Evolutionary conservation across 2,329 filamentous ascomycete species (phyloP).

Genomic region (Aureobasidium sp.): DNA sequence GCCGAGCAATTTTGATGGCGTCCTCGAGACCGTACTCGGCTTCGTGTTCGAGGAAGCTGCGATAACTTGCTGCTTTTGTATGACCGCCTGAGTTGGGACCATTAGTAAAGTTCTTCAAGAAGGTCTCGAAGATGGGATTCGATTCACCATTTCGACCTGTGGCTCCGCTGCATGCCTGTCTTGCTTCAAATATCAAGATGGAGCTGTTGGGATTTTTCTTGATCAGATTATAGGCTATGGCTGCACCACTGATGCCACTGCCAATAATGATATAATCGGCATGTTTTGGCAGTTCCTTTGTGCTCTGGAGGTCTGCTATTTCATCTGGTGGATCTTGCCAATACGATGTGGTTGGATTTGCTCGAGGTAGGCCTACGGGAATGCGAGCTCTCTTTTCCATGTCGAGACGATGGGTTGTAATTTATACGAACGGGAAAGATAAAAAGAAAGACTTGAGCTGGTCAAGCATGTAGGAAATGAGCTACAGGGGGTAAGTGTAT

Average conservation of each 20-base stretch:
- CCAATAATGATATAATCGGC: constrained; percentile 35
- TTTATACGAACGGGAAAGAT: too few species aligned
- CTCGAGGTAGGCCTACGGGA: constrained; percentile 24
- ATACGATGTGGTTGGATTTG: constrained; percentile 33
- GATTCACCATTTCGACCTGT: constrained; percentile 34
- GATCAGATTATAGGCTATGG: constrained; percentile 33
- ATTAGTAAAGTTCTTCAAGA: background rate
- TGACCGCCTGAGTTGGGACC: constrained; percentile 32
- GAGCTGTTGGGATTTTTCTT: constrained; percentile 18
- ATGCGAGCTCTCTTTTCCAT: constrained; percentile 18
- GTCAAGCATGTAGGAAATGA: too few species aligned
- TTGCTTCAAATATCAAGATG: constrained; percentile 35
- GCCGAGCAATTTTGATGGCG: constrained; percentile 39
- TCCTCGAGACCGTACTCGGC: constrained; percentile 40
- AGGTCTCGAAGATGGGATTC: too few species aligned
- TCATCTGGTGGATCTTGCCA: constrained; percentile 35
- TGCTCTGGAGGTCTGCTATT: constrained; percentile 29
- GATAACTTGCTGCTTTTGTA: constrained; percentile 45
- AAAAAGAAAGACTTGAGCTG: background rate
- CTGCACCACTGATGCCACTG: constrained; percentile 35
- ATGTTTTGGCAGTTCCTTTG: constrained; percentile 19
- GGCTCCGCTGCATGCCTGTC: constrained; percentile 33
- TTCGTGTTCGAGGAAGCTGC: constrained; percentile 45
- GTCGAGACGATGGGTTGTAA: too few species aligned
- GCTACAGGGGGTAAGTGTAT: background rate